Evolutionary conservation across 495 filamentous ascomycete species (phyloP).

Genomic region (Lasiosphaeria miniovina): DNA sequence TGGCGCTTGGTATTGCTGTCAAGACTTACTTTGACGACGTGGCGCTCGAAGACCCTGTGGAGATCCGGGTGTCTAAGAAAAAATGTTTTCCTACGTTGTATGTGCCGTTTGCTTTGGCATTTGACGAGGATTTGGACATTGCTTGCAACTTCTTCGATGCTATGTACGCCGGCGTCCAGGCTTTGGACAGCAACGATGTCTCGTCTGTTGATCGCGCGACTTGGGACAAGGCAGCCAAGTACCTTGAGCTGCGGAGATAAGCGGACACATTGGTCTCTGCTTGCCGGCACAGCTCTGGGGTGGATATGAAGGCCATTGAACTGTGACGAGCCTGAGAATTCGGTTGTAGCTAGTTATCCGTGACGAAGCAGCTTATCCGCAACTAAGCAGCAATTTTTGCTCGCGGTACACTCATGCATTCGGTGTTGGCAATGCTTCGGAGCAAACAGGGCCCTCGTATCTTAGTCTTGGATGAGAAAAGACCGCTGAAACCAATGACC

Average conservation of each 20-base stretch:
- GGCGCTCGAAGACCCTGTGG: conserved; percentile 56
- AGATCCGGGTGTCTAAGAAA: conserved; percentile 58
- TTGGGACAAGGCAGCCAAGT: conserved; percentile 65
- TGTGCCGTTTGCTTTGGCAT: conserved; percentile 70
- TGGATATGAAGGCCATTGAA: no score
- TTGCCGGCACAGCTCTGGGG: not conserved
- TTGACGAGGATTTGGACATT: conserved; percentile 71
- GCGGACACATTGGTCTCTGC: not conserved
- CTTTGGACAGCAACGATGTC: conserved; percentile 57
- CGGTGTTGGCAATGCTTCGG: no score
- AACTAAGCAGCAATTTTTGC: no score
- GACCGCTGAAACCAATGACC: no score
- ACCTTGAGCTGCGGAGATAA: conserved; percentile 42
- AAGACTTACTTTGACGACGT: conserved; percentile 90
- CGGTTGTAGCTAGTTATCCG: no score
- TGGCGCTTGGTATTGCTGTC: conserved; percentile 82
- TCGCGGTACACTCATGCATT: no score
- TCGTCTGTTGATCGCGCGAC: conserved; percentile 52
- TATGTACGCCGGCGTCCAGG: conserved; percentile 67
- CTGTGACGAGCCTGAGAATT: no score
- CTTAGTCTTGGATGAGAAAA: no score
- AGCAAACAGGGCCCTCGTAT: no score
- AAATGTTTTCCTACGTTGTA: conserved; percentile 59
- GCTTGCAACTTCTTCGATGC: conserved; percentile 84
- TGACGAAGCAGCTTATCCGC: no score